Evolutionary conservation across 257 asterid genomes (phyloP), one percentile per base, ranked within the genome.

Genomic region (Prunella vulgaris): DNA sequence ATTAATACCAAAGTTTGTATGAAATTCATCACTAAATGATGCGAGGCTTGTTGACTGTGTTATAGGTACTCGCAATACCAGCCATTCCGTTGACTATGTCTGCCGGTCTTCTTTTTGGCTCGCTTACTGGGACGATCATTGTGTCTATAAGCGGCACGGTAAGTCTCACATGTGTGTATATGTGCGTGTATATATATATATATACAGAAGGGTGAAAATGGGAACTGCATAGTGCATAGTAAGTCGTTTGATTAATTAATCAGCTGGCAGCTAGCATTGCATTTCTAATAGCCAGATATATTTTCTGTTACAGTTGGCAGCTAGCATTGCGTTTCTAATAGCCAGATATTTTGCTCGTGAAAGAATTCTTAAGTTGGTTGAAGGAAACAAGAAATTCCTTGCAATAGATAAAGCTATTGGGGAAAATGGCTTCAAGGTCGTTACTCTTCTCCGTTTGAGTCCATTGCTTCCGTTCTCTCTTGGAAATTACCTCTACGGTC

Each of bases 331-430:
- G 14, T 93, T 93, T 83, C 84, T 93, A 49, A 93, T 93, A 49
- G 99, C 97, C 66, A 88, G 99, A 81, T 93, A 93, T 86, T 93
- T 90, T 84, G 99, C 97, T 40, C 97, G 99, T 14, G 97, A 90
- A 70, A 86, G 99, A 30, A 90, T 93, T 77, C 96, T 93, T 57
- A 93, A 93, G 88, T 82, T 93, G 27, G 99, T 93, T 5, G 96
- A 91, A 85, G 99, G 96, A 69, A 93, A 93, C 77, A 89, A 89
- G 82, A 89, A 90, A 66, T 90, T 93, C 78, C 95, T 89, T 44
- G 99, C 99, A 6, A 93, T 93, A 30, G 99, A 93, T 82, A 93
- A 87, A 80, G 99, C 97, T 49, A 88, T 93, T 69, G 99, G 99
- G 64, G 99, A 86, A 79, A 93, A 93, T 71, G 89, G 97, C 76